phyloP scores from a whole-genome alignment of 257 asterid species.

The Agastache rugosa region DNA sequence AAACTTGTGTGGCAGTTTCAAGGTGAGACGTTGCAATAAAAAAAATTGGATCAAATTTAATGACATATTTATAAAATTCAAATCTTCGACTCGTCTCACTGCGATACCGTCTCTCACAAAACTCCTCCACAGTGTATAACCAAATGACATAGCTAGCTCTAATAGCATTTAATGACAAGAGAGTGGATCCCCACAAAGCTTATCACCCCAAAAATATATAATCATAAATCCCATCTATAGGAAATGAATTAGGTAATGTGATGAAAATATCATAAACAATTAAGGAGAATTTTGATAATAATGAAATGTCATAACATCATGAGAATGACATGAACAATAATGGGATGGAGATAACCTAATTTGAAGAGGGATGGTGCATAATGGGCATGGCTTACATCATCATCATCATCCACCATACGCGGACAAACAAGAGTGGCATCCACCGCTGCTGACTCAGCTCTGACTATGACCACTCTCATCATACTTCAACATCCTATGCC shows the following conservation, averaged over 20 bases:
- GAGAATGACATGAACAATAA: not conserved
- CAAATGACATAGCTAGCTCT: too few relatives aligned
- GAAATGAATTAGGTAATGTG: slow-evolving; percentile 15
- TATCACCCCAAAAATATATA: not conserved
- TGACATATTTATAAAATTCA: too few relatives aligned
- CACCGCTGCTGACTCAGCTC: slow-evolving; percentile 46
- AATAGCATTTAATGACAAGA: not conserved
- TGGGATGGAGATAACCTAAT: slow-evolving; percentile 35
- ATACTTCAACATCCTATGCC: not conserved
- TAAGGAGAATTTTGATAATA: not conserved
- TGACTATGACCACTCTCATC: slow-evolving; percentile 21
- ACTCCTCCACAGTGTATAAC: too few relatives aligned
- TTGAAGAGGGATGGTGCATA: not conserved
- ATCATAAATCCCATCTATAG: not conserved
- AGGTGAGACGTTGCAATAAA: too few relatives aligned
- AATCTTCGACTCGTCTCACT: too few relatives aligned
- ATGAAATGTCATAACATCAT: not conserved
- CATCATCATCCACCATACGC: slow-evolving; percentile 26
- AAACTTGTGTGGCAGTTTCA: too few relatives aligned
- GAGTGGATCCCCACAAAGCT: not conserved
- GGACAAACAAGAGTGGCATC: slow-evolving; percentile 37
- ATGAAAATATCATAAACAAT: slow-evolving; percentile 4
- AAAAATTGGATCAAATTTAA: too few relatives aligned
- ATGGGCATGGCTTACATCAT: slow-evolving; percentile 42
- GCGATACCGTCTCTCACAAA: too few relatives aligned